Evolutionary conservation across 164 flowering plant species (phyloP), one percentile per base, ranked within the genome.

Genomic region (Umbilicus rupestris): DNA sequence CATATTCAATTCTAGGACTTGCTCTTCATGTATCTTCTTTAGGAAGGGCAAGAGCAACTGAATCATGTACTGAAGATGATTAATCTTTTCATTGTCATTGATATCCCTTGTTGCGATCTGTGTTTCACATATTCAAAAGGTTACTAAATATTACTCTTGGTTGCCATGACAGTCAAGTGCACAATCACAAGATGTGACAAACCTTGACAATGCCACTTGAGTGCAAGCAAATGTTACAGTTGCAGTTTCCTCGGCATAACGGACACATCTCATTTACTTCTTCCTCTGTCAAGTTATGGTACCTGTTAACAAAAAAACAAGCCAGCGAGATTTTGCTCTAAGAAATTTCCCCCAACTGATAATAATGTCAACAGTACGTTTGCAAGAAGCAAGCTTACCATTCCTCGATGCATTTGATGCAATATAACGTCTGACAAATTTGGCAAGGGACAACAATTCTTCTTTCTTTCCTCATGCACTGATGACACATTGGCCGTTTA

Each of bases 161-260:
- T 16, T 33, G 12, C 3, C 19, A 62, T 33, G 5, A 16, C 19
- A 3, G 39, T 62, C 6, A 62, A 33, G 44, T 7, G n/a, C 39
- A 39, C 39, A 37, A 62, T 9, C 11, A 16, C 5, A 33, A 19
- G 15, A 62, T 35, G 10, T 62, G 65, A 62, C 65, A 62, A 41
- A 89, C 96, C 93, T 87, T 67, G 47, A 78, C 67, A 20, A 44
- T 71, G 60, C 82, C 79, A 71, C 73, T 66, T 46, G 80, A 79
- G 39, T 76, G 87, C 68, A 89, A 75, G 74, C 96, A 89, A 3
- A 5, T 26, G 65, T 77, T 79, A 70, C 96, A 89, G 68, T 89
- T 89, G 75, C 96, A 89, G 60, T 77, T 89, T 62, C 73, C 76
- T 22, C 86, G 77, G 71, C 92, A 89, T 70, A 80, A 82, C 47